These are phyloP conservation scores for Endogone sp. DNA, from an alignment of 192 early-diverging fungal species.

Conservation along the genomic window DNA sequence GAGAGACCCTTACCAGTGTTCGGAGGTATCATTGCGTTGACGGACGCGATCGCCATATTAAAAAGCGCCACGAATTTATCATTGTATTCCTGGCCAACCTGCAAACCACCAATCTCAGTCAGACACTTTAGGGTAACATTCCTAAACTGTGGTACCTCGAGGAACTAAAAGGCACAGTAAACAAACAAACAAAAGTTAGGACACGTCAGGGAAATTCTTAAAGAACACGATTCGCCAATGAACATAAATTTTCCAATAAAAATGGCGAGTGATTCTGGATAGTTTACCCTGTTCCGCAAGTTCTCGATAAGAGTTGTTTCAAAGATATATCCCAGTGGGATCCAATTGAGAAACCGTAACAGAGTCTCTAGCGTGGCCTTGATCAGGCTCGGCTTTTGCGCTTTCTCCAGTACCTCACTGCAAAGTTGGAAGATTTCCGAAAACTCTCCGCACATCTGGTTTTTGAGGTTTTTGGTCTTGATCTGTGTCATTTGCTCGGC, in stretches of 20 bases:
- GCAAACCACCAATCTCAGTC: constrained; percentile 93
- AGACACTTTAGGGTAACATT: constrained; percentile 96
- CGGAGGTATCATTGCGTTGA: constrained; percentile 67
- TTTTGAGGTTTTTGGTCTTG: constrained; percentile 92
- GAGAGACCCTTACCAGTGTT: constrained; percentile 52
- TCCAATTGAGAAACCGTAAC: constrained; percentile 96
- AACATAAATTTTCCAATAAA: no score
- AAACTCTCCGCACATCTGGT: constrained; percentile 94
- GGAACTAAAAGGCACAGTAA: constrained; percentile 61
- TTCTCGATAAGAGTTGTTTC: constrained; percentile 89
- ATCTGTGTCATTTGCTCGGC: constrained; percentile 98
- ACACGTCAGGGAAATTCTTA: no score
- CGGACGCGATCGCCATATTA: constrained; percentile 68
- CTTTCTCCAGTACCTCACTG: constrained; percentile 90
- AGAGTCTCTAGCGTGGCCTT: constrained; percentile 91
- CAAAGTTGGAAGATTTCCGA: constrained; percentile 94
- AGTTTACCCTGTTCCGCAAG: constrained; percentile 70
- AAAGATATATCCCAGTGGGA: constrained; percentile 97
- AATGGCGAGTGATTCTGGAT: neutral
- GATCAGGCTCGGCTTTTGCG: constrained; percentile 85
- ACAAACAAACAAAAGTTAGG: no score
- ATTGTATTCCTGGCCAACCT: constrained; percentile 75
- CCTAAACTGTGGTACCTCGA: constrained; percentile 81
- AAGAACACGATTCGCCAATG: no score
- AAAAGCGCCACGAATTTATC: constrained; percentile 88